Conservation (phyloP, 495 filamentous ascomycete genomes). For the Tuber umbilicatum region DNA sequence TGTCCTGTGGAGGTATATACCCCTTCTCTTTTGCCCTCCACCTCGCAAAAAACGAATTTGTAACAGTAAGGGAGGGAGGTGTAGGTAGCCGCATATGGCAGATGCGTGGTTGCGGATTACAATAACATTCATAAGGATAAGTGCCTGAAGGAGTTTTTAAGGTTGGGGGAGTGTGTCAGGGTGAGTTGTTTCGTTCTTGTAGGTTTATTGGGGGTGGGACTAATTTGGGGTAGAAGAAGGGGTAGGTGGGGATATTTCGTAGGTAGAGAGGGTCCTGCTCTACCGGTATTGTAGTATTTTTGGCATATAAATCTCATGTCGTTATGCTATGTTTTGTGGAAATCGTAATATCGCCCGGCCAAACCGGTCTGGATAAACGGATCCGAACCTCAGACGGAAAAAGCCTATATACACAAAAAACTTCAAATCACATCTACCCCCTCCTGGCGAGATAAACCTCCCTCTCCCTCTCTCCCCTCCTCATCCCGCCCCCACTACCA, state of each 20-base stretch:
- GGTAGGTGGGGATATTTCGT: neutral
- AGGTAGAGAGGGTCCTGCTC: neutral
- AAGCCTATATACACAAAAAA: neutral
- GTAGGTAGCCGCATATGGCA: conserved; percentile 79
- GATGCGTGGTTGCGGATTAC: conserved; percentile 87
- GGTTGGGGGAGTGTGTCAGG: conserved; percentile 65
- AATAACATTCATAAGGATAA: conserved; percentile 86
- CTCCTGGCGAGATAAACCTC: neutral
- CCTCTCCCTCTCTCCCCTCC: conserved; percentile 7
- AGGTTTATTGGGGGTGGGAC: neutral
- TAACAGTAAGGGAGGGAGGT: conserved; percentile 1
- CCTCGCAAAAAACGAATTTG: neutral
- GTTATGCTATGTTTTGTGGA: neutral
- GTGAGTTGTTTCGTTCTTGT: conserved; percentile 8
- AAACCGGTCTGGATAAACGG: neutral
- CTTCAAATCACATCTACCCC: neutral
- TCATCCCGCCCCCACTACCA: conserved; percentile 5
- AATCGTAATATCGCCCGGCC: neutral
- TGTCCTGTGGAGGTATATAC: conserved; percentile 77
- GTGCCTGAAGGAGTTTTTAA: conserved; percentile 78
- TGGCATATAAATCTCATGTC: neutral
- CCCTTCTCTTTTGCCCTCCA: neutral
- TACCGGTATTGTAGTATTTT: neutral
- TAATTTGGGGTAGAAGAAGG: neutral
- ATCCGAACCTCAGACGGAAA: neutral